phyloP scores from a whole-genome alignment of 495 filamentous ascomycete genomes.

The Neurospora discreta region DNA sequence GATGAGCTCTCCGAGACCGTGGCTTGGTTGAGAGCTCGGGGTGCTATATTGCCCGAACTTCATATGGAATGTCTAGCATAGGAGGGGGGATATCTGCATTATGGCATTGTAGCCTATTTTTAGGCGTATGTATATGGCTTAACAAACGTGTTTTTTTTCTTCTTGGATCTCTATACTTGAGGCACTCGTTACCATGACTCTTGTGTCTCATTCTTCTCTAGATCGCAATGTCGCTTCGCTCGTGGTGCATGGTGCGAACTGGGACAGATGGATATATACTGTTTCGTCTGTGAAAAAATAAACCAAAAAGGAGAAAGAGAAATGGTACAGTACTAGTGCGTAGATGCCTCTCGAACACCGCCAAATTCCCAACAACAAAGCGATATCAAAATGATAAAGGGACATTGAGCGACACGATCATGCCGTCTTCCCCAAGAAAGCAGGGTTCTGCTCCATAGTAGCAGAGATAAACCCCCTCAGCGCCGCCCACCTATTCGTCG shows the following conservation, averaged over 20 bases:
- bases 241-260: neutral
- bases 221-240: neutral
- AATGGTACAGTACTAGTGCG: neutral
- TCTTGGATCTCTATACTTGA: neutral
- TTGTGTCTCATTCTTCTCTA: neutral
- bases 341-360: neutral
- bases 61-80: neutral
- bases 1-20: neutral
- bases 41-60: neutral
- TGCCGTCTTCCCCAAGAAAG: constrained; percentile 30
- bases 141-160: neutral
- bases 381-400: neutral
- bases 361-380: neutral
- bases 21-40: neutral
- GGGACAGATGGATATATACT: neutral
- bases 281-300: neutral
- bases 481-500: constrained; percentile 54
- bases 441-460: constrained; percentile 64
- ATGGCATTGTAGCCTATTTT: neutral
- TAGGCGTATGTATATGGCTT: neutral
- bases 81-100: neutral
- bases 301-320: too few species aligned
- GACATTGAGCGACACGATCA: neutral
- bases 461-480: constrained; percentile 57
- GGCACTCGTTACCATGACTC: neutral